phyloP scores from a whole-genome alignment of 202 grass and related monocot genomes.

The Sporobolus alterniflorus region DNA sequence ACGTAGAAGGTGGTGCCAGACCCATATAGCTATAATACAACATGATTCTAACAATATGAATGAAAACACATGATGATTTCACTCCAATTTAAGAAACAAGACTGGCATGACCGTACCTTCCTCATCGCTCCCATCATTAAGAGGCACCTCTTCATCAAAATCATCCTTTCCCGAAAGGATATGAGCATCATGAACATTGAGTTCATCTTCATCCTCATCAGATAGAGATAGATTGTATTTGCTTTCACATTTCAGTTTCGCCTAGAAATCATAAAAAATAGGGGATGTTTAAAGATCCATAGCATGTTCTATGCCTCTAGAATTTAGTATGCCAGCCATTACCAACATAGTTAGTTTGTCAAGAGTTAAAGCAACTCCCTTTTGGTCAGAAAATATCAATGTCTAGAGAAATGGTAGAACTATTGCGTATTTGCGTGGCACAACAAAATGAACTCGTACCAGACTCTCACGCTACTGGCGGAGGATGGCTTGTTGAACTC shows the following conservation, averaged over 20 bases:
- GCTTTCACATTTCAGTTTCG: slow-evolving; percentile 78
- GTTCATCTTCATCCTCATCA: slow-evolving; percentile 71
- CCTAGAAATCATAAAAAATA: slow-evolving; percentile 42
- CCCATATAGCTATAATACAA: no score
- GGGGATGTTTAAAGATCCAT: background rate
- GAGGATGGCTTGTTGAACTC: slow-evolving; percentile 89
- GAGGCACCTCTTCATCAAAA: slow-evolving; percentile 89
- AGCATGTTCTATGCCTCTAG: background rate
- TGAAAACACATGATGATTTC: background rate
- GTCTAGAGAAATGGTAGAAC: background rate
- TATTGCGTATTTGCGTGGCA: no score
- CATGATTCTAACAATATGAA: no score
- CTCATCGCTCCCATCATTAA: slow-evolving; percentile 63
- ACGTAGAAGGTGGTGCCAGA: no score
- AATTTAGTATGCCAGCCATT: background rate
- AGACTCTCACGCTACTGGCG: slow-evolving; percentile 83
- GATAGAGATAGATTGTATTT: slow-evolving; percentile 92
- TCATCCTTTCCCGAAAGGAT: slow-evolving; percentile 66
- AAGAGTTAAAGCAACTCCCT: background rate
- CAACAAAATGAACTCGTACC: slow-evolving; percentile 39
- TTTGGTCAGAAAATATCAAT: background rate
- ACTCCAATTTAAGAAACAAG: background rate
- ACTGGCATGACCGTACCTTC: slow-evolving; percentile 30
- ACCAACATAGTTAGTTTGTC: background rate
- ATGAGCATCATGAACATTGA: slow-evolving; percentile 22